Conservation (phyloP, 345 rosid genomes). For the Citrus unshiu region DNA sequence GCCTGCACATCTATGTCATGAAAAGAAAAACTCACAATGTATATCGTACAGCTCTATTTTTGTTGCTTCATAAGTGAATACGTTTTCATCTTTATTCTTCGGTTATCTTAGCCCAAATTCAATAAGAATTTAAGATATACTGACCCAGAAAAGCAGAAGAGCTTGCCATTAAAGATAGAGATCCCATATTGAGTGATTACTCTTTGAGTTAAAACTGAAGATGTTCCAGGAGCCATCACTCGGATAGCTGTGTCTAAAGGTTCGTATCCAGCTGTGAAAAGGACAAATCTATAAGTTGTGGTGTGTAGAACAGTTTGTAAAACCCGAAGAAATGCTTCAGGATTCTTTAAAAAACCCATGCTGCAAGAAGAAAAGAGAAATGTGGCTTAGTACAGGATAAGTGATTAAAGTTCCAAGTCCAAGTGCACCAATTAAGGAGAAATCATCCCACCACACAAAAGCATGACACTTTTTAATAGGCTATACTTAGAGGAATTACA, state of each 20-base stretch:
- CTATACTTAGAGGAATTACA: neutral
- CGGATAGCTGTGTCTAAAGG: slow-evolving; percentile 46
- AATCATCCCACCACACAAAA: neutral
- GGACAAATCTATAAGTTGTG: slow-evolving; percentile 48
- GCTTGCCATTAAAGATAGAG: slow-evolving; percentile 36
- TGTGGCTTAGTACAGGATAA: slow-evolving; percentile 5
- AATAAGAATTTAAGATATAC: slow-evolving; percentile 12
- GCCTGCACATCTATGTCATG: neutral
- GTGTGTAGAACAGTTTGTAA: slow-evolving; percentile 39
- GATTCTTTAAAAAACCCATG: slow-evolving; percentile 55
- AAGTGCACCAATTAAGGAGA: neutral
- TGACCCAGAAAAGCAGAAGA: slow-evolving; percentile 62
- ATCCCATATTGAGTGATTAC: slow-evolving; percentile 31
- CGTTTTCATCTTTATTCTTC: neutral
- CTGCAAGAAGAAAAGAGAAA: slow-evolving; percentile 31
- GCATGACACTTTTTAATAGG: neutral
- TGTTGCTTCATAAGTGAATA: neutral
- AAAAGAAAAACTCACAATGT: neutral
- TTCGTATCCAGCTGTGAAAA: slow-evolving; percentile 52
- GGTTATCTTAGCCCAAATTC: neutral
- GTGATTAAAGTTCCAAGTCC: neutral
- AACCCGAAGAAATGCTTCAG: slow-evolving; percentile 47
- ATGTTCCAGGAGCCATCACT: slow-evolving; percentile 25
- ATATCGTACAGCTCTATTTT: neutral
- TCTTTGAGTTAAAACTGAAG: slow-evolving; percentile 16